Evolutionary conservation across 2,329 filamentous ascomycete species (phyloP).

Genomic region (Thelonectria olida): DNA sequence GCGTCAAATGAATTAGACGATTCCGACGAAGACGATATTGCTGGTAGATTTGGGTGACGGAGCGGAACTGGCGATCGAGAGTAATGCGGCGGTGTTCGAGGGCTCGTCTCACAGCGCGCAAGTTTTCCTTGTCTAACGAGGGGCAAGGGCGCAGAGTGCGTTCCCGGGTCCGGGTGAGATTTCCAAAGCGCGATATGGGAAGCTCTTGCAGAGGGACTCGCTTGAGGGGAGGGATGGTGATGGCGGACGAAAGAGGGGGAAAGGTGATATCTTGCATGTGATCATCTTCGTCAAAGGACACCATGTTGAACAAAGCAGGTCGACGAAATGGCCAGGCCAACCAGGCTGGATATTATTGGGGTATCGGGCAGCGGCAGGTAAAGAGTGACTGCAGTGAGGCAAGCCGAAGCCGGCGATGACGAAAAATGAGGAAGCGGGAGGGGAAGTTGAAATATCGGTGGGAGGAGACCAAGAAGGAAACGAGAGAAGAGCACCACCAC

Average conservation of each 20-base stretch:
- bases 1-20: constrained; percentile 13
- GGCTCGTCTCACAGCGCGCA: constrained; percentile 24
- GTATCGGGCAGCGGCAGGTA: not conserved
- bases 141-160: constrained; percentile 36
- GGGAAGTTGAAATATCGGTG: not conserved
- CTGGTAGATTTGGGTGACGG: constrained; percentile 16
- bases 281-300: constrained; percentile 13
- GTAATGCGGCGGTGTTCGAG: constrained; percentile 25
- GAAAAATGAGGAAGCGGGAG: not conserved
- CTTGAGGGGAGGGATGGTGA: constrained; percentile 25
- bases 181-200: constrained; percentile 33
- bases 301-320: constrained; percentile 24
- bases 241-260: constrained; percentile 1
- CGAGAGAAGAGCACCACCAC: not conserved
- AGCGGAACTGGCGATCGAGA: constrained; percentile 13
- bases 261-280: not conserved
- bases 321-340: not conserved
- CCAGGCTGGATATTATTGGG: not conserved
- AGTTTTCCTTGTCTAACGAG: constrained; percentile 42
- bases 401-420: not conserved
- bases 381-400: not conserved
- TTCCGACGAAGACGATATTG: constrained; percentile 10
- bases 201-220: constrained; percentile 42
- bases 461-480: not conserved
- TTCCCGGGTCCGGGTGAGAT: constrained; percentile 30